Conservation (phyloP, 2,329 filamentous ascomycete species). For the Daldinia sp. region DNA sequence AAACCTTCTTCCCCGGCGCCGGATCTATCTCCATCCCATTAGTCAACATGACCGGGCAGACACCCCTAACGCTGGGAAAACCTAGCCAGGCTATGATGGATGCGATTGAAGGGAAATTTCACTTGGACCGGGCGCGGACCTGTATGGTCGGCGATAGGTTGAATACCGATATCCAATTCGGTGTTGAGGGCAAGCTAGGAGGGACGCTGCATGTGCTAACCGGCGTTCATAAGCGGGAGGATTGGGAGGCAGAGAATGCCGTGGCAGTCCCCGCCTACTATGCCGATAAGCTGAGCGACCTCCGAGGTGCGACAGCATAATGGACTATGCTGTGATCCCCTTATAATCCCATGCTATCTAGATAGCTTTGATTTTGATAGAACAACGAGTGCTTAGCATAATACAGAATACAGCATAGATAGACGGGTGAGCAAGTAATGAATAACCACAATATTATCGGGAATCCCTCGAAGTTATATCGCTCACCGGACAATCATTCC, state of each 20-base stretch:
- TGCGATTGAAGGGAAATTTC: constrained; percentile 94
- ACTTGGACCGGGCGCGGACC: constrained; percentile 83
- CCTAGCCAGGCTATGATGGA: constrained; percentile 99
- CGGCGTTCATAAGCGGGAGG: constrained; percentile 86
- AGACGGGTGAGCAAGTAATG: constrained; percentile 16
- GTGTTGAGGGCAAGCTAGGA: constrained; percentile 88
- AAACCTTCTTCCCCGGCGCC: constrained; percentile 90
- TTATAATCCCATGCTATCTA: background rate
- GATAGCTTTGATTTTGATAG: constrained; percentile 9
- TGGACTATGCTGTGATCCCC: background rate
- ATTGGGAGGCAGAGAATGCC: constrained; percentile 78
- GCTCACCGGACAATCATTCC: background rate
- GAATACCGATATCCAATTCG: constrained; percentile 97
- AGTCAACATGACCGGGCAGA: constrained; percentile 74
- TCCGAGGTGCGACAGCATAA: constrained; percentile 59
- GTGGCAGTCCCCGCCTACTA: constrained; percentile 83
- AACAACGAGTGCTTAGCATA: constrained; percentile 4
- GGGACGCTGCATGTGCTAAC: constrained; percentile 93
- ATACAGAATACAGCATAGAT: constrained; percentile 17
- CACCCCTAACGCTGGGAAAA: constrained; percentile 87
- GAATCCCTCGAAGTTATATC: constrained; percentile 3
- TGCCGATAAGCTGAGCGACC: constrained; percentile 84
- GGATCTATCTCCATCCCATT: constrained; percentile 85
- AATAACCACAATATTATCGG: constrained; percentile 12
- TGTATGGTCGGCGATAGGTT: constrained; percentile 97